phyloP scores from a whole-genome alignment of 2,329 filamentous ascomycete species.

The Aspergillus ibericus region DNA sequence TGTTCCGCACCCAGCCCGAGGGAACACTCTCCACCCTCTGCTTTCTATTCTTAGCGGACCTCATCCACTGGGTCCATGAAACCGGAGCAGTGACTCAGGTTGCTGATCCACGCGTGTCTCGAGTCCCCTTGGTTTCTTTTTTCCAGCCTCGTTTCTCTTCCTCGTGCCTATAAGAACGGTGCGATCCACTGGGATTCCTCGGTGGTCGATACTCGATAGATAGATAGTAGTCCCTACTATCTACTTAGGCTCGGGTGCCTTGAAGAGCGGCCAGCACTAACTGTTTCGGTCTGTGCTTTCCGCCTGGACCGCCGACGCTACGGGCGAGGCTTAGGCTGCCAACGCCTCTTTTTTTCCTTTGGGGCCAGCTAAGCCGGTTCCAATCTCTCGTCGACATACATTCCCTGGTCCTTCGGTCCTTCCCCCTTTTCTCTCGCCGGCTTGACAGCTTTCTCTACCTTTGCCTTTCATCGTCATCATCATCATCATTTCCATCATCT shows the following conservation, averaged over 20 bases:
- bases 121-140: slow-evolving; percentile 7
- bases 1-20: slow-evolving; percentile 6
- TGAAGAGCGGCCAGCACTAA: background rate
- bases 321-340: background rate
- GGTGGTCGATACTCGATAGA: too few species aligned
- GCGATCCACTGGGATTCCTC: too few species aligned
- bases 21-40: background rate
- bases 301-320: background rate
- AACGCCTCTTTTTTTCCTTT: slow-evolving; percentile 11
- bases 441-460: too few species aligned
- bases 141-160: background rate
- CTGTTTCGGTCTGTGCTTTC: background rate
- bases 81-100: background rate
- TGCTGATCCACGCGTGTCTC: background rate
- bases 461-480: background rate
- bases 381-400: slow-evolving; percentile 3
- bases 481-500: slow-evolving; percentile 5
- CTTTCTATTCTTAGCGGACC: slow-evolving; percentile 11
- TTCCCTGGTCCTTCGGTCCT: background rate
- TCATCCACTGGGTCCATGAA: background rate
- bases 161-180: background rate
- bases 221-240: too few species aligned
- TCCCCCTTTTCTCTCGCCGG: slow-evolving; percentile 2
- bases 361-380: slow-evolving; percentile 21
- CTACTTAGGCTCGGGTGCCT: too few species aligned